Percentiles rank a stretch among this genome's conserved stretches.
Conservation (phyloP, 306 rosid genomes). For the Castanopsis chinensis region DNA sequence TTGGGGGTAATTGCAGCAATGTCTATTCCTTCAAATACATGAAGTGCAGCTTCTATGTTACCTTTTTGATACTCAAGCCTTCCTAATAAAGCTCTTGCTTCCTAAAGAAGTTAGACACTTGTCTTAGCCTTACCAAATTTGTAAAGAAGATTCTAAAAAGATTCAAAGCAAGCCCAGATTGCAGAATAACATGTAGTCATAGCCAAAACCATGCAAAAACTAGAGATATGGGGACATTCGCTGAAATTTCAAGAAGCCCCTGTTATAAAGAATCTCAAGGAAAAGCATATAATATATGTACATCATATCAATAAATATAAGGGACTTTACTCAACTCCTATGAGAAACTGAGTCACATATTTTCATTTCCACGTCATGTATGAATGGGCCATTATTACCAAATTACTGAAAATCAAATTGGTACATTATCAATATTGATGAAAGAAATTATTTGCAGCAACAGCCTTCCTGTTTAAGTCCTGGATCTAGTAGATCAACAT, state of each 20-base stretch:
- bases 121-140: conserved; percentile 15
- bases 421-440: not conserved
- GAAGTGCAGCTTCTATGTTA: conserved; percentile 83
- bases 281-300: not conserved
- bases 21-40: conserved; percentile 94
- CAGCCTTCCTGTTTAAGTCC: not conserved
- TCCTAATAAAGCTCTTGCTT: conserved; percentile 95
- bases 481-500: not conserved
- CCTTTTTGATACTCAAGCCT: conserved; percentile 94
- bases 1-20: conserved; percentile 68
- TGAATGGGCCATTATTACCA: not conserved
- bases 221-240: not conserved
- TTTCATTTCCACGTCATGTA: not conserved
- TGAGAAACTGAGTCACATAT: not conserved
- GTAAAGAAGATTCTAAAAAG: not conserved
- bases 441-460: not conserved
- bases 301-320: not conserved
- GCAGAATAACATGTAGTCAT: not conserved
- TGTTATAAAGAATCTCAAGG: not conserved
- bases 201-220: not conserved
- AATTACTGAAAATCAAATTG: not conserved
- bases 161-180: conserved; percentile 16
- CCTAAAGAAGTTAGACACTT: conserved; percentile 41
- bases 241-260: not conserved
- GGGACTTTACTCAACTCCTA: not conserved